Evolutionary conservation across 371 early-diverging fungal species (phyloP).

Genomic region (Mortierella sp.): DNA sequence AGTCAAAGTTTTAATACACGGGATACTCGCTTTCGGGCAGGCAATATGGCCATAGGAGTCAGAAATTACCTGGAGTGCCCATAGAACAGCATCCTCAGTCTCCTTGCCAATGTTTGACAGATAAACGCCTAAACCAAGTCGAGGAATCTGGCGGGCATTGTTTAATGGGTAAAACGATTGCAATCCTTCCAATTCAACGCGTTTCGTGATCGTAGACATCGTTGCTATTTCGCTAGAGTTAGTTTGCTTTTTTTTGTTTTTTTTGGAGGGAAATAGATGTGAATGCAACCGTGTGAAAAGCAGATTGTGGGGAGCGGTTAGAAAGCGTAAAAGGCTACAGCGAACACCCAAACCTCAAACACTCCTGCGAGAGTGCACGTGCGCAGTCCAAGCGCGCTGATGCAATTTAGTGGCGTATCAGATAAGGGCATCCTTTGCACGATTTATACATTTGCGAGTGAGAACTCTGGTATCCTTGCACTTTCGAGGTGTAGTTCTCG

Average conservation of each 20-base stretch:
- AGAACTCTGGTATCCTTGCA: too few species aligned
- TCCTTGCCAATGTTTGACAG: slow-evolving; percentile 50
- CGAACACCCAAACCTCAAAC: too few species aligned
- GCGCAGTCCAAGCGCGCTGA: not conserved
- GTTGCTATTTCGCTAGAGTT: not conserved
- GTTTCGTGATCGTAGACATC: slow-evolving; percentile 15
- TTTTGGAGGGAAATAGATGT: not conserved
- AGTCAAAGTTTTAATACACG: not conserved
- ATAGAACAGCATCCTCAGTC: slow-evolving; percentile 61
- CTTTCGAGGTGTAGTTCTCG: too few species aligned
- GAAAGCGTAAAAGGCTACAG: too few species aligned
- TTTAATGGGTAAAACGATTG: slow-evolving; percentile 29
- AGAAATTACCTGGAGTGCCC: slow-evolving; percentile 60
- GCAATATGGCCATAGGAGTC: not conserved
- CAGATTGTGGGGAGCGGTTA: not conserved
- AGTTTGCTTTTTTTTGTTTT: not conserved
- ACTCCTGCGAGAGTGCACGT: not conserved
- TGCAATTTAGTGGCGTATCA: not conserved
- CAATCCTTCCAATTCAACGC: slow-evolving; percentile 38
- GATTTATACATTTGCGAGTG: too few species aligned
- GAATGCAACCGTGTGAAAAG: not conserved
- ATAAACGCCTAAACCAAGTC: slow-evolving; percentile 63
- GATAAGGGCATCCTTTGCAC: not conserved
- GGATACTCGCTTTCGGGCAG: too few species aligned
- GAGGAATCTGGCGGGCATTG: slow-evolving; percentile 40